A percentile compares a stretch with the other conserved stretches of the same genome.
phyloP scores from a whole-genome alignment of 2,329 filamentous ascomycete species.

The Ophidiomyces ophidiicola region DNA sequence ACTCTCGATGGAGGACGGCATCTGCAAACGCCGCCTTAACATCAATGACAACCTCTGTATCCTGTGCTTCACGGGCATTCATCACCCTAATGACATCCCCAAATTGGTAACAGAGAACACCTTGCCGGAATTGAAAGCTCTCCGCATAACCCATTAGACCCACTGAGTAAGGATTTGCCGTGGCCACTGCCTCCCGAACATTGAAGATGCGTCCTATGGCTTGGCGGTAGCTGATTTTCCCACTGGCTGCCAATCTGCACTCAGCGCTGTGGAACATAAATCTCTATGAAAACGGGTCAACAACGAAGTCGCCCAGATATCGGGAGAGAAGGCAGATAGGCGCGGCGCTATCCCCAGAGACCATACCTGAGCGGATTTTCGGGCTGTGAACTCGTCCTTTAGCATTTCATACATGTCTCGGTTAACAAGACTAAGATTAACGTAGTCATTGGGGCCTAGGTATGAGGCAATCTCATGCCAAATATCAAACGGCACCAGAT shows the following conservation, averaged over 20 bases:
- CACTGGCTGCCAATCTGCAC: conserved; percentile 28
- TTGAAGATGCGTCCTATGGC: conserved; percentile 51
- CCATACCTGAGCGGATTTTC: conserved; percentile 46
- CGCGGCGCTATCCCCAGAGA: neutral
- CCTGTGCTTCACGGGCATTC: conserved; percentile 41
- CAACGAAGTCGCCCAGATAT: conserved; percentile 6
- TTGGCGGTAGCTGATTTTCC: conserved; percentile 37
- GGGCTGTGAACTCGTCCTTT: conserved; percentile 45
- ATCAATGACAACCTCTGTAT: conserved; percentile 45
- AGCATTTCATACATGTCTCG: conserved; percentile 41
- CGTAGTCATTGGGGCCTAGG: conserved; percentile 47
- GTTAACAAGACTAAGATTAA: conserved; percentile 44
- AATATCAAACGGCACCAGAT: conserved; percentile 52
- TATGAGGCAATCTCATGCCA: conserved; percentile 45
- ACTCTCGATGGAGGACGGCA: neutral
- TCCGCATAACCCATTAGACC: conserved; percentile 49
- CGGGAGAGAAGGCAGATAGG: neutral
- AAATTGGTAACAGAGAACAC: conserved; percentile 52
- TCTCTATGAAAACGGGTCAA: conserved; percentile 26
- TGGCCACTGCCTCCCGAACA: conserved; percentile 47
- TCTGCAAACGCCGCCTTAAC: conserved; percentile 23
- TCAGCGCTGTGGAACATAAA: conserved; percentile 35
- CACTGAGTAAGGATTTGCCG: conserved; percentile 50
- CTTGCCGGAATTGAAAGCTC: conserved; percentile 50
- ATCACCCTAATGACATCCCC: conserved; percentile 46